Evolutionary conservation across 2,329 filamentous ascomycete species (phyloP), one percentile per base, ranked within the genome.

Genomic region (Xylaria hypoxylon): DNA sequence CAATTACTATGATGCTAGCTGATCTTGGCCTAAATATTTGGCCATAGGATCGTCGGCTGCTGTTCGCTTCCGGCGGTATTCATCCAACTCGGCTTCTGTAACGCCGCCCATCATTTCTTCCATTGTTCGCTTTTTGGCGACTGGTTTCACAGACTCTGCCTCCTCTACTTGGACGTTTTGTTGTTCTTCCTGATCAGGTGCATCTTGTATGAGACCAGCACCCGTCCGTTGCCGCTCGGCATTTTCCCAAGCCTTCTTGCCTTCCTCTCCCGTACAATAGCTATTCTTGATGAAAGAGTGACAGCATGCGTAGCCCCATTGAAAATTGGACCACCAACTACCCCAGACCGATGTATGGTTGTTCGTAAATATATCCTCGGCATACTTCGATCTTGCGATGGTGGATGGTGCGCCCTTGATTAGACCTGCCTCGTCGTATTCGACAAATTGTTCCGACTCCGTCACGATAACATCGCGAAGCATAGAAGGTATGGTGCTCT

Each of bases 231-330:
- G 88, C 71, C 77, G 82, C 71, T 96, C 90, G 0, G 92, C 89
- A 63, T 92, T 90, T 72, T 94, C 90, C 79, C 92, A 94, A 1
- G 93, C 94, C 68, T 82, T 82, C 78, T 89, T 96, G 40, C 96
- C 96, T 65, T 92, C 92, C 67, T 96, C 93, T 28, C 96, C 96
- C 0, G 95, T 98, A 79, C 96, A 99, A 76, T 98, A 99, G 75
- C 94, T 97, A 80, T 99, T 98, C 81, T 97, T 97, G 69, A 97
- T 88, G 24, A 89, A 90, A 0, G 94, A 97, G 78, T 96, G 94
- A 82, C 96, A 99, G 79, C 96, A 99, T 24, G 92, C 87, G 79
- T 97, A 99, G 1, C 96, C 96, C 96, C 96, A 99, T 79, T 91
- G 87, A 81, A 97, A 98, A 76, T 93, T 90, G 59, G 89, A 88